A percentile compares a stretch with the other conserved stretches of the same genome.
These are phyloP conservation scores for Fusarium kyushuense DNA, from an alignment of 2,329 filamentous ascomycete genomes.

Conservation along the genomic window DNA sequence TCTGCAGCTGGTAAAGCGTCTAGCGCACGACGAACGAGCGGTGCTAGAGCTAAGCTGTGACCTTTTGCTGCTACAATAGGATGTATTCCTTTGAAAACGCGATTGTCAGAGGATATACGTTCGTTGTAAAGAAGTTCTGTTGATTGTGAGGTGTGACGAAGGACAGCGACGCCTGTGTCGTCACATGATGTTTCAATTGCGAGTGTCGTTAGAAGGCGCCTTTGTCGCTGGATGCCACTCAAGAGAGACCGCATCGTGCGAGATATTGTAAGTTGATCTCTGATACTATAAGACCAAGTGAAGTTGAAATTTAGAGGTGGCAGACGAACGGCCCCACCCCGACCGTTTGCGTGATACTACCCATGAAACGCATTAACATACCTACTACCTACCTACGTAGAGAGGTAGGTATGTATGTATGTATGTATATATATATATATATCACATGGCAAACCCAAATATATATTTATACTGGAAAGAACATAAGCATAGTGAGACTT, in stretches of 20 bases:
- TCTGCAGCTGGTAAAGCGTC: conserved; percentile 58
- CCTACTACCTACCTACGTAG: too few relatives aligned
- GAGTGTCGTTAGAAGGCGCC: conserved; percentile 65
- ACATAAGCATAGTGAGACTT: not conserved
- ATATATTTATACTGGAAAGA: not conserved
- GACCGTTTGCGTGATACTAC: not conserved
- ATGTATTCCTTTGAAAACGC: conserved; percentile 80
- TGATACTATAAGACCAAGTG: not conserved
- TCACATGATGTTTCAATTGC: conserved; percentile 91
- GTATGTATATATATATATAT: not conserved
- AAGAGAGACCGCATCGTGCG: conserved; percentile 31
- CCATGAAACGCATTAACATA: not conserved
- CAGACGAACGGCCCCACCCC: conserved; percentile 15
- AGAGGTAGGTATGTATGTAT: too few relatives aligned
- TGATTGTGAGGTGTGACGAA: conserved; percentile 66
- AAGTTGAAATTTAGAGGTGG: conserved; percentile 9
- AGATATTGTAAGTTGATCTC: not conserved
- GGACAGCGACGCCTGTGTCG: conserved; percentile 88
- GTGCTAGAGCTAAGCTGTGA: conserved; percentile 78
- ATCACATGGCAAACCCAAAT: not conserved
- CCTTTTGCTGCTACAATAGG: conserved; percentile 80
- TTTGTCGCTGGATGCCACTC: not conserved
- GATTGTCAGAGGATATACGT: conserved; percentile 84
- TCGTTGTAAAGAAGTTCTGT: conserved; percentile 80
- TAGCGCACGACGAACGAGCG: conserved; percentile 75